Conservation (phyloP, 2,329 filamentous ascomycete species). For the Neofusicoccum kwambonambiense region DNA sequence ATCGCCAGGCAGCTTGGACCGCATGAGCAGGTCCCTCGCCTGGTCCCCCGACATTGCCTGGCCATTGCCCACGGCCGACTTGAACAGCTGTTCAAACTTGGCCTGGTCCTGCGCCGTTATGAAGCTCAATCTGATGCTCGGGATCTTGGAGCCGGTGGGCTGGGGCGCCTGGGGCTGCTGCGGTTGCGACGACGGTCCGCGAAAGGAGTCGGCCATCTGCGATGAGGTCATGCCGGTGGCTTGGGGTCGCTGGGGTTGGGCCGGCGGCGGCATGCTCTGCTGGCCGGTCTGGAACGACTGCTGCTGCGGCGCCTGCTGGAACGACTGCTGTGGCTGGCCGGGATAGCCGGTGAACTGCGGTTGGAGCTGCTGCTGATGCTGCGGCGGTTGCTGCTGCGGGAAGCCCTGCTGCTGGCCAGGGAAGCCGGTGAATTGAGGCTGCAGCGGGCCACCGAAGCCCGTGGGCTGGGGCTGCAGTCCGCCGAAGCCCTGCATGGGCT, state of each 20-base stretch:
- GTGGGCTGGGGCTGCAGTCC: conserved; percentile 50
- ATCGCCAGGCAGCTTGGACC: conserved; percentile 84
- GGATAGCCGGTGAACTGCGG: conserved; percentile 50
- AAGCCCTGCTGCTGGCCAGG: conserved; percentile 46
- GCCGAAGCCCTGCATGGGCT: conserved; percentile 54
- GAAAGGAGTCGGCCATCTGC: conserved; percentile 65
- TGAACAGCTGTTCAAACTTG: conserved; percentile 97
- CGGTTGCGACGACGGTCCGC: conserved; percentile 32
- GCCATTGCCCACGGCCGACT: conserved; percentile 82
- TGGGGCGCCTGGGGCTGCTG: conserved; percentile 50
- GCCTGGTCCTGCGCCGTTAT: conserved; percentile 93
- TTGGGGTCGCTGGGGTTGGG: conserved; percentile 50
- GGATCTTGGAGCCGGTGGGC: conserved; percentile 71
- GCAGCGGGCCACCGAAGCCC: conserved; percentile 55
- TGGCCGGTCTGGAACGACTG: conserved; percentile 42
- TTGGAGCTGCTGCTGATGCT: conserved; percentile 42
- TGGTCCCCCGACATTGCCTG: conserved; percentile 89
- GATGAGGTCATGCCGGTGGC: conserved; percentile 61
- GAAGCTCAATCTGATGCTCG: conserved; percentile 90
- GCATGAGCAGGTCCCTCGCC: conserved; percentile 81
- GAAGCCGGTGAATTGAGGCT: conserved; percentile 62
- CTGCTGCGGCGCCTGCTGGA: conserved; percentile 22
- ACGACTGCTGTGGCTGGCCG: conserved; percentile 33
- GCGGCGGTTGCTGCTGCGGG: conserved; percentile 44
- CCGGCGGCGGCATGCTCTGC: conserved; percentile 49